Conservation (phyloP, 2,329 filamentous ascomycete genomes). For the Albophoma yamanashiensis region DNA sequence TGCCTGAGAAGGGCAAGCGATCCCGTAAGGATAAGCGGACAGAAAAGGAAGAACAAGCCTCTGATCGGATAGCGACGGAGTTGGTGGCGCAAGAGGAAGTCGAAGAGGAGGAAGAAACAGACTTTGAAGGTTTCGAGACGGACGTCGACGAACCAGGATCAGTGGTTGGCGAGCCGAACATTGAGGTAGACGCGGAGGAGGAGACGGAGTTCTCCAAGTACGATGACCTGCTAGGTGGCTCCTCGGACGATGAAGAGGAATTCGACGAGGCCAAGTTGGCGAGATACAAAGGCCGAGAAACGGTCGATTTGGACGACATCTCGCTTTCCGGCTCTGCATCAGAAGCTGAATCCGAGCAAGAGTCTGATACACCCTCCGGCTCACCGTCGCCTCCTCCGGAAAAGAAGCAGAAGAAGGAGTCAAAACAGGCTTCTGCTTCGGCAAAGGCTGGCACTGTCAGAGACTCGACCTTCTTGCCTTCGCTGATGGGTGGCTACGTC, state of each 20-base stretch:
- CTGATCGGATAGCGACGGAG: conserved; percentile 9
- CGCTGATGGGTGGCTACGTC: conserved; percentile 69
- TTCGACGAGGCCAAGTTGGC: conserved; percentile 20
- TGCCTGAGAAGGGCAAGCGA: conserved; percentile 29
- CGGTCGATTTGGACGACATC: conserved; percentile 27
- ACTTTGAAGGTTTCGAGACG: conserved; percentile 25
- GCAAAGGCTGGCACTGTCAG: conserved; percentile 11
- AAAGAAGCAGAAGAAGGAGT: conserved; percentile 9
- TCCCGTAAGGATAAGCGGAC: conserved; percentile 19
- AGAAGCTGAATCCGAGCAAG: conserved; percentile 15
- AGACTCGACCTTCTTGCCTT: conserved; percentile 58
- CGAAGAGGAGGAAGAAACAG: conserved; percentile 17
- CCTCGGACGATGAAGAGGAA: conserved; percentile 31
- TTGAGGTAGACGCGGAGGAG: conserved; percentile 16
- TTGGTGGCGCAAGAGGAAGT: conserved; percentile 10
- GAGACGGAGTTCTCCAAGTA: conserved; percentile 28
- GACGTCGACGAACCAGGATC: conserved; percentile 15
- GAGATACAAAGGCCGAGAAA: conserved; percentile 21
- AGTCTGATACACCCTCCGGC: conserved; percentile 12
- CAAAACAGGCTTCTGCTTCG: conserved; percentile 5
- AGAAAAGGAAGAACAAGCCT: conserved; percentile 17
- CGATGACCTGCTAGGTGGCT: conserved; percentile 33
- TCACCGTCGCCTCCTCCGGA: conserved; percentile 17
- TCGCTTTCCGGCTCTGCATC: conserved; percentile 24
- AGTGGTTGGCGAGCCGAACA: conserved; percentile 9